Evolutionary conservation across 225 moss, liverwort and hornwort genomes (phyloP), one percentile per base, ranked within the genome.

Genomic region (Antitrichia curtipendula): DNA sequence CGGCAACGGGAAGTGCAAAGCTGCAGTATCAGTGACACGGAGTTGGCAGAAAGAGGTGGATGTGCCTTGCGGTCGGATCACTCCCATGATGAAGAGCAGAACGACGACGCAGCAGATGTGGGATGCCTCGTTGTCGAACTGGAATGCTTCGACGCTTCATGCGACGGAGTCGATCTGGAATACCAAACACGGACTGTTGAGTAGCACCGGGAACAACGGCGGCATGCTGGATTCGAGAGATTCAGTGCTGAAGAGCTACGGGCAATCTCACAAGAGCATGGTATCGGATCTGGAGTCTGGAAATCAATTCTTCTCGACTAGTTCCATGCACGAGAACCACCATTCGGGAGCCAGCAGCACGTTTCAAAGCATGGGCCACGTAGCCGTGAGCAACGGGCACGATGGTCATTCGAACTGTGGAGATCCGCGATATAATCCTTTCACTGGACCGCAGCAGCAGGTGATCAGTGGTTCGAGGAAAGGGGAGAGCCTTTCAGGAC

Each of bases 1-100:
- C 57, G 80, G 88, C 54, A 86, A 96, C 61, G 87, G 90, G 32
- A 97, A 96, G 86, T 90, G 89, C 56, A 96, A 95, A 89, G 93
- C 92, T 47, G 89, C 92, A 76, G 87, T 91, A 70, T 90, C 96
- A 73, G 86, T 92, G 82, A 89, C 96, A 47, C 93, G 92, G 84
- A 94, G 91, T 72, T 94, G 93, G 93, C 94, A 95, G 87, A 96
- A 95, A 86, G 95, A 96, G 78, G 87, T 94, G 84, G 95, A 96
- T 75, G 90, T 92, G 65, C 93, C 95, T 28, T 88, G 90, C 78
- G 90, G 88, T 68, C 87, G 92, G 41, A 94, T 87, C 83, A 90
- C 83, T 86, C 88, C 93, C 68, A 87, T 94, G 78, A 77, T 91
- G 81, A 96, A 94, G 80, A 92, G 94, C 88, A 96, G 94, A 88